phyloP scores from a whole-genome alignment of 306 rosid genomes.

The Glycine soja region DNA sequence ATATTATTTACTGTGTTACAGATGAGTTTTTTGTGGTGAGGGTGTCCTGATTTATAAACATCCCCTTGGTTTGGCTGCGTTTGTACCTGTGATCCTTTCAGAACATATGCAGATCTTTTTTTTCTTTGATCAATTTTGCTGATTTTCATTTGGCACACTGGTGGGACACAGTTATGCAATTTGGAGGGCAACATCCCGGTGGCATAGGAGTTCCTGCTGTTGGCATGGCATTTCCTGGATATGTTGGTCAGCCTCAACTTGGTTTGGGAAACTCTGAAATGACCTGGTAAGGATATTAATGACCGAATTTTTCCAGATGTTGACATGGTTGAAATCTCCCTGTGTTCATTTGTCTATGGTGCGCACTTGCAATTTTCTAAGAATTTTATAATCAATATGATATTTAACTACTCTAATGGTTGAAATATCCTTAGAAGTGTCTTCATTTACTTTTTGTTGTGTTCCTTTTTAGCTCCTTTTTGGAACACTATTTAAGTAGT shows the following conservation, averaged over 20 bases:
- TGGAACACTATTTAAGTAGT: neutral
- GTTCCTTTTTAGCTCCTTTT: neutral
- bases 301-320: constrained; percentile 9
- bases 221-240: constrained; percentile 99
- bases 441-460: neutral
- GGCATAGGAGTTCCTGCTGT: constrained; percentile 99
- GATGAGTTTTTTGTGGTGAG: neutral
- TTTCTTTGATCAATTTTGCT: neutral
- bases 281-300: constrained; percentile 71
- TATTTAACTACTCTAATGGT: neutral
- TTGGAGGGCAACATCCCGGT: constrained; percentile 96
- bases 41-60: neutral
- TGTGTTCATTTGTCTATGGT: neutral
- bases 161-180: constrained; percentile 83
- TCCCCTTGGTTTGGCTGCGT: neutral
- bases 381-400: neutral
- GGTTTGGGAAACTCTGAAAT: constrained; percentile 93
- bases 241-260: constrained; percentile 87
- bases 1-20: neutral
- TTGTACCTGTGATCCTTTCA: constrained; percentile 14
- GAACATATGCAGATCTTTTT: neutral
- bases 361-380: neutral
- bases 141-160: constrained; percentile 30
- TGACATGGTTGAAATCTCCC: constrained; percentile 19
- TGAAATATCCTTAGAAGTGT: neutral